Evolutionary conservation across 257 asterid genomes (phyloP).

Genomic region (Datura wrightii): DNA sequence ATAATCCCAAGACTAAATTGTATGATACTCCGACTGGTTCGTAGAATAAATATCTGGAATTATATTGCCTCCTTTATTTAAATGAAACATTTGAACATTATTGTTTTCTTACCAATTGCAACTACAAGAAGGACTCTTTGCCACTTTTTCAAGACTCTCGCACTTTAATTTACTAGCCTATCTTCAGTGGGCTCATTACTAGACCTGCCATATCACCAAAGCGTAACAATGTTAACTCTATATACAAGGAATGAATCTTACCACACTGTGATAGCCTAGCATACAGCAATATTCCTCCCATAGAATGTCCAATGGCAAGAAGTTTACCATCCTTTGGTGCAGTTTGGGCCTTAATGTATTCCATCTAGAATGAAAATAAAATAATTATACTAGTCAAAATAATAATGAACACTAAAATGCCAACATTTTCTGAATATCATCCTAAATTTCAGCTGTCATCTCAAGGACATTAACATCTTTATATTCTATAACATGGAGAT

Average conservation of each 20-base stretch:
- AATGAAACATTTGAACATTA: neutral
- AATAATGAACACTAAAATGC: slow-evolving; percentile 22
- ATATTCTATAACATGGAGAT: slow-evolving; percentile 47
- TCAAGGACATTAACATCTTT: slow-evolving; percentile 34
- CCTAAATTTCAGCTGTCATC: neutral
- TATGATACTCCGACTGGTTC: neutral
- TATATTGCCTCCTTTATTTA: slow-evolving; percentile 1
- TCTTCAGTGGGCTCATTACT: neutral
- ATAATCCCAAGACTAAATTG: neutral
- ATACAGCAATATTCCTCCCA: slow-evolving; percentile 96
- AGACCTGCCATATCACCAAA: neutral
- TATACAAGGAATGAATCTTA: slow-evolving; percentile 44
- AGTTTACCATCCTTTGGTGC: slow-evolving; percentile 83
- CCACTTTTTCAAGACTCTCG: neutral
- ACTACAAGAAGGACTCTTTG: slow-evolving; percentile 7
- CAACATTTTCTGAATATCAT: slow-evolving; percentile 11
- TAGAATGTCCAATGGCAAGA: slow-evolving; percentile 94
- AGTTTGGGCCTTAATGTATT: slow-evolving; percentile 72
- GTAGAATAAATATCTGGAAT: neutral
- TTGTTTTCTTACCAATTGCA: neutral
- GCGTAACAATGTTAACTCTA: neutral
- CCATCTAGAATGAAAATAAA: slow-evolving; percentile 59
- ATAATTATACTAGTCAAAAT: slow-evolving; percentile 2
- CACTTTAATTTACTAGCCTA: neutral
- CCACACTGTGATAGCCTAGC: slow-evolving; percentile 87